Base-by-base conservation (phyloP, 805 yeast genomes). In the Saturnispora saitoi region DNA sequence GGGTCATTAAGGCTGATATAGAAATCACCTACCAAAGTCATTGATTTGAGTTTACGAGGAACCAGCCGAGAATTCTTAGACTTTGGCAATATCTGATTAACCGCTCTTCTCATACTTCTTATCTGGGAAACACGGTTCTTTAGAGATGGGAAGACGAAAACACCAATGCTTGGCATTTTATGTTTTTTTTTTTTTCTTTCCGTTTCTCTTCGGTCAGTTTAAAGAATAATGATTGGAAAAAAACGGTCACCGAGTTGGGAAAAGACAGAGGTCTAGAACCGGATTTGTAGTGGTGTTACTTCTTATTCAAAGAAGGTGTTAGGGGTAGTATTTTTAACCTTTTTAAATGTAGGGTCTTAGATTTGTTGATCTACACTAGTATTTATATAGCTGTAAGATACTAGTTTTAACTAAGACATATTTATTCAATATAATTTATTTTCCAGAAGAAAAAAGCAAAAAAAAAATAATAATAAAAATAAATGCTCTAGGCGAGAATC, bases 1-100 rank as follows among this genome's bases (percentile, higher is more conserved):
- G 95, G 90, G 48, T 82, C 81, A 52, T 81, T 83, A 42, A 88
- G 69, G 41, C 71, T 71, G 43, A 88, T 80, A 63, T 80, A 84
- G 64, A 86, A 82, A 54, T 85, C 90, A 39, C 71, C 73, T 11
- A 78, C 72, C 20, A 28, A n/a, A 2, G 59, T 49, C 8, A 53
- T 36, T 39, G 30, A 7, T 17, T 55, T 59, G 8, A 55, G 56
- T 46, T 50, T 55, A 20, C 58, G 47, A 19, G 59, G 49, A 5
- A 40, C 50, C 9, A 58, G 45, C 3, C 59, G 50, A 2, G 49
- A 43, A 2, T 30, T 54, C 53, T 43, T 56, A 53, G 47, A 56
- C 19, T 40, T 43, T 14, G 73, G 73, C 10, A 70, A 58, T 39
- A 76, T 65, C 54, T 70, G 72, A 44, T 77, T 67, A 42, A 76